Evolutionary conservation across 2,329 filamentous ascomycete species (phyloP), one percentile per base, ranked within the genome.

Genomic region (Metarhizium guizhouense): DNA sequence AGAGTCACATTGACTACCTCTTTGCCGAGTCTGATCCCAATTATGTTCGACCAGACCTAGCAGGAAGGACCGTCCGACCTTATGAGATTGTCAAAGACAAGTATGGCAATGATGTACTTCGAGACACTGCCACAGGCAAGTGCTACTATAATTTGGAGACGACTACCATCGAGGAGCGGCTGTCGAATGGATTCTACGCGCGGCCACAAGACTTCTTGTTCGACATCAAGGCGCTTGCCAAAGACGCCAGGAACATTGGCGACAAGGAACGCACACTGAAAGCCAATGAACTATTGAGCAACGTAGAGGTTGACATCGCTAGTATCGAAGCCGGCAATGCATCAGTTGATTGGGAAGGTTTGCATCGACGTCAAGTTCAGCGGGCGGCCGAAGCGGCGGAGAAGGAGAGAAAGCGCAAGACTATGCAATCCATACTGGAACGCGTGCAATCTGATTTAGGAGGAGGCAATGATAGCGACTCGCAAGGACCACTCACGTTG

Each of bases 141-240:
- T 94, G 92, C 69, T 97, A 86, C 70, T 97, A 96, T 76, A 99
- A 99, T 63, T 76, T 99, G 49, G 92, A 97, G 66, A 88, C 93
- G 11, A 87, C 87, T 3, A 93, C 88, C 1, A 96, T 99, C 54
- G 94, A 99, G 73, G 91, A 96, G 68, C 86, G 94, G n/a, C 77
- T 99, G 38, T 95, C 91, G 4, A 97, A 99, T 68, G 94, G 94
- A 5, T 99, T 90, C 72, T 99, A 99, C 71, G 90, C 91, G 63
- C 84, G 92, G 11, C 90, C 92, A 0, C 86, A 86, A 63, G 93
- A 96, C 67, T 99, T 96, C 67, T 73, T 95, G 52, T 85, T 85
- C 45, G 94, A 99, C 67, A 89, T 97, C 64, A 89, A 87, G 67
- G 83, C 86, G 40, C 75, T 99, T 5, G 86, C 87, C 25, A 93